Conservation (phyloP, 768 basidiomycete genomes). For the Lactarius indigo region DNA sequence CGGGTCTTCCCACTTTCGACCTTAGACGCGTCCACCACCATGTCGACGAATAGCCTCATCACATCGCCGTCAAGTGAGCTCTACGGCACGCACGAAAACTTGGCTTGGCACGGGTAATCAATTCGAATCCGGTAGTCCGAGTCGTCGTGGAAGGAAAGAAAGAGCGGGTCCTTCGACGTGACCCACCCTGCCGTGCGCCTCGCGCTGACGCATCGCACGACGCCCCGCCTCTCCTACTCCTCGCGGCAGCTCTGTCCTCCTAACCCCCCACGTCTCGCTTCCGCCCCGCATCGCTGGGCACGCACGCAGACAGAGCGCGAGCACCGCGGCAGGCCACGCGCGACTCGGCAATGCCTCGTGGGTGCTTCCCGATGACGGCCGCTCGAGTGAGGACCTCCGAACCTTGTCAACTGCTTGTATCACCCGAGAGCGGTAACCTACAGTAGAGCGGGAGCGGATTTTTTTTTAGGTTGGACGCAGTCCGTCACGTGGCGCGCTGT, state of each 20-base stretch:
- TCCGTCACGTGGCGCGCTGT: no score
- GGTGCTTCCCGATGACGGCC: neutral
- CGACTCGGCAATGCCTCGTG: slow-evolving; percentile 7
- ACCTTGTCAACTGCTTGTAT: no score
- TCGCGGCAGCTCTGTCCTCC: no score
- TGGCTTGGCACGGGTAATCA: no score
- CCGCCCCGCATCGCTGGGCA: neutral
- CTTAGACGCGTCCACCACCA: slow-evolving; percentile 3
- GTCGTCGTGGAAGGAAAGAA: neutral
- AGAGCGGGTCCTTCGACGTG: slow-evolving; percentile 6
- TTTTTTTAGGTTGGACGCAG: no score
- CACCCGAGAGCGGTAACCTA: no score
- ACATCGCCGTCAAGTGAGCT: no score
- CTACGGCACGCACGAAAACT: no score
- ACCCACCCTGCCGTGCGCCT: neutral
- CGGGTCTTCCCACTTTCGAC: neutral
- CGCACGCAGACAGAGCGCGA: neutral
- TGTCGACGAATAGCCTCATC: slow-evolving; percentile 9
- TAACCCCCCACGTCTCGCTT: neutral
- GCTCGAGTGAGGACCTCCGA: no score
- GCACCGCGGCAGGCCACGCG: neutral
- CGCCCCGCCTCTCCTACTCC: no score
- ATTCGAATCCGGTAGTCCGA: neutral
- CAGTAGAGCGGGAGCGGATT: no score
- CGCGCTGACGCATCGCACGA: neutral